Percentiles rank a stretch among this genome's conserved stretches.
phyloP scores from a whole-genome alignment of 1,284 basidiomycete genomes.

The Moesziomyces globuligerus region DNA sequence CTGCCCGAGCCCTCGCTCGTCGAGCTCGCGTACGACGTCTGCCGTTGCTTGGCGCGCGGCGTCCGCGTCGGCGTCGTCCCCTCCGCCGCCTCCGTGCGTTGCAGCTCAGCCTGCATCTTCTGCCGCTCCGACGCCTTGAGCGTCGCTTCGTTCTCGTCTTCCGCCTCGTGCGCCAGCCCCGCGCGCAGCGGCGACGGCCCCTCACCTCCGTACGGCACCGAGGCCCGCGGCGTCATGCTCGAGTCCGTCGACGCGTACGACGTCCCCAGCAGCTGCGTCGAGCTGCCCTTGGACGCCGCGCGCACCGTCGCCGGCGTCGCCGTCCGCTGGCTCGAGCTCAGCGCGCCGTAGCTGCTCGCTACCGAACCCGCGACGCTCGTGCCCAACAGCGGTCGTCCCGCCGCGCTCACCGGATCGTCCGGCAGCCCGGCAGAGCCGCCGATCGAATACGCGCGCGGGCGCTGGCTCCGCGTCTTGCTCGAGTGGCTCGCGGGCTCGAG shows the following conservation, averaged over 20 bases:
- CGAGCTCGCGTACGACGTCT: constrained; percentile 28
- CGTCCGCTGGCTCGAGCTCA: constrained; percentile 56
- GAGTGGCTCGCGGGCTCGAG: constrained; percentile 18
- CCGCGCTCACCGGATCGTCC: constrained; percentile 40
- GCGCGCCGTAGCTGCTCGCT: constrained; percentile 48
- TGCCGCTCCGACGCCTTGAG: constrained; percentile 51
- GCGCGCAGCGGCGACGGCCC: constrained; percentile 4
- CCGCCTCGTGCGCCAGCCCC: constrained; percentile 8
- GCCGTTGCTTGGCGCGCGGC: constrained; percentile 2
- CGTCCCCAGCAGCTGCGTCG: constrained; percentile 14
- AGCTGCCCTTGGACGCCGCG: constrained; percentile 20
- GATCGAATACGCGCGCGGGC: constrained; percentile 36
- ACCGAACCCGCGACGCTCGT: constrained; percentile 14
- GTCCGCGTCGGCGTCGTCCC: constrained; percentile 29
- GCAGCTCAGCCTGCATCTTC: constrained; percentile 33
- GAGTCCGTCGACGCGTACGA: constrained; percentile 49
- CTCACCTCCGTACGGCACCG: constrained; percentile 12
- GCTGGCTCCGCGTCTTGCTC: constrained; percentile 12
- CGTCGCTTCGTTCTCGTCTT: constrained; percentile 30
- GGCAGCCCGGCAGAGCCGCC: constrained; percentile 45
- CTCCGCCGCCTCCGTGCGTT: constrained; percentile 6
- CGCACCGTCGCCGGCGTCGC: constrained; percentile 51
- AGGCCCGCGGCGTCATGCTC: constrained; percentile 43
- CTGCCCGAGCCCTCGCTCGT: constrained; percentile 16
- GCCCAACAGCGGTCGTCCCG: constrained; percentile 26